Conservation (phyloP, 2,329 filamentous ascomycete genomes). For the Neopestalotiopsis sp. region DNA sequence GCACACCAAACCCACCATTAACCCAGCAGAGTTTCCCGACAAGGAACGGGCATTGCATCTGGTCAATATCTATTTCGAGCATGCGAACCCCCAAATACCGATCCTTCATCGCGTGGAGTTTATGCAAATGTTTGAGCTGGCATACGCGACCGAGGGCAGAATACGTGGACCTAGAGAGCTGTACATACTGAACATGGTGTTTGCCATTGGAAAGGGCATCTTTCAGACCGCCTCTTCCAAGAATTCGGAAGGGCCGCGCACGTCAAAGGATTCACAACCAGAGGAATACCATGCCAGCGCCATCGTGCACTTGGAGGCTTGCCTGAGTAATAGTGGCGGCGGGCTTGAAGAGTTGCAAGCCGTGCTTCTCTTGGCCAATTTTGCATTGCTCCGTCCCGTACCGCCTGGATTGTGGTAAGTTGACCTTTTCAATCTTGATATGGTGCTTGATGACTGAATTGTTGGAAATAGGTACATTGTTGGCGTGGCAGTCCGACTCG, state of each 20-base stretch:
- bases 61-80: conserved; percentile 88
- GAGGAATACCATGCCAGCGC: conserved; percentile 97
- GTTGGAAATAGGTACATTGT: conserved; percentile 74
- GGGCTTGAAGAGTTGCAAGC: conserved; percentile 91
- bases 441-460: neutral
- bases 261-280: conserved; percentile 67
- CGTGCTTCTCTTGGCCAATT: conserved; percentile 88
- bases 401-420: conserved; percentile 84
- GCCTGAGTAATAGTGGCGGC: conserved; percentile 83
- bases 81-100: conserved; percentile 94
- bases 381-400: conserved; percentile 88
- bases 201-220: conserved; percentile 92
- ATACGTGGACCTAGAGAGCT: conserved; percentile 77
- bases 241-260: conserved; percentile 30
- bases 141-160: conserved; percentile 72
- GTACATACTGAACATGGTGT: conserved; percentile 97
- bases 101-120: conserved; percentile 90
- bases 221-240: conserved; percentile 71
- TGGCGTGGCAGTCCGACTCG: conserved; percentile 87
- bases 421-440: neutral
- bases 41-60: conserved; percentile 74
- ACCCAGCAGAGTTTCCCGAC: conserved; percentile 83
- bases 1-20: conserved; percentile 86
- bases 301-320: conserved; percentile 88
- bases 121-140: conserved; percentile 83